phyloP scores from a whole-genome alignment of 1,139 yeast genomes.

The Hemisphaericaspora xylanilytica region DNA sequence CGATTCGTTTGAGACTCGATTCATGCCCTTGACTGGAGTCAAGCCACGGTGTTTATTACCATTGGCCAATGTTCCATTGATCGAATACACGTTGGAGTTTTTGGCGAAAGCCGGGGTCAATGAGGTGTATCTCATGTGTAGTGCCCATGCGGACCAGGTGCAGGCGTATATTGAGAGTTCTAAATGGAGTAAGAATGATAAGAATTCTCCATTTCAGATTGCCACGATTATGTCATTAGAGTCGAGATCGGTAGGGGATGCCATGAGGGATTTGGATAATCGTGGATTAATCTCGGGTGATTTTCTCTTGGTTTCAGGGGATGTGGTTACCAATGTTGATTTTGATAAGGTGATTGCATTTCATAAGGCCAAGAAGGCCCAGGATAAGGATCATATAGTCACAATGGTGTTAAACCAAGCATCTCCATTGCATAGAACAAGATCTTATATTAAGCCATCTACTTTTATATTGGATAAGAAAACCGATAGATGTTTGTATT shows the following conservation, averaged over 20 bases:
- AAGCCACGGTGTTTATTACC: constrained; percentile 90
- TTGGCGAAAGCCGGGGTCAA: constrained; percentile 86
- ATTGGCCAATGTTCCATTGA: constrained; percentile 86
- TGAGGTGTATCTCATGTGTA: constrained; percentile 87
- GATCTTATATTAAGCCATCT: constrained; percentile 78
- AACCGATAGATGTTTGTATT: constrained; percentile 75
- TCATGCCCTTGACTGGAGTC: constrained; percentile 84
- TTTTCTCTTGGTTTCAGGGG: constrained; percentile 87
- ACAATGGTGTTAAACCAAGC: constrained; percentile 93
- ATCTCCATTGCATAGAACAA: constrained; percentile 79
- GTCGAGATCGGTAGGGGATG: constrained; percentile 92
- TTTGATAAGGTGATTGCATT: constrained; percentile 68
- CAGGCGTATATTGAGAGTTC: constrained; percentile 79
- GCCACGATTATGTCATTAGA: constrained; percentile 82
- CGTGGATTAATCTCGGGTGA: constrained; percentile 88
- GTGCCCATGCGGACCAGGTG: constrained; percentile 86
- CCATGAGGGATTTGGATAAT: constrained; percentile 91
- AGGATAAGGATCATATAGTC: constrained; percentile 85
- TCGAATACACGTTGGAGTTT: constrained; percentile 93
- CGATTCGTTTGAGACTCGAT: constrained; percentile 88
- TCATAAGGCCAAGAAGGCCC: constrained; percentile 67
- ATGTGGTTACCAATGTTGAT: constrained; percentile 88
- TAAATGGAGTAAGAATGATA: constrained; percentile 59
- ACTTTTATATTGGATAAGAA: constrained; percentile 75
- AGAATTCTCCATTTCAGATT: constrained; percentile 76